Evolutionary conservation across 192 early-diverging fungal species (phyloP), one percentile per base, ranked within the genome.

Genomic region (Entophlyctis helioformis): DNA sequence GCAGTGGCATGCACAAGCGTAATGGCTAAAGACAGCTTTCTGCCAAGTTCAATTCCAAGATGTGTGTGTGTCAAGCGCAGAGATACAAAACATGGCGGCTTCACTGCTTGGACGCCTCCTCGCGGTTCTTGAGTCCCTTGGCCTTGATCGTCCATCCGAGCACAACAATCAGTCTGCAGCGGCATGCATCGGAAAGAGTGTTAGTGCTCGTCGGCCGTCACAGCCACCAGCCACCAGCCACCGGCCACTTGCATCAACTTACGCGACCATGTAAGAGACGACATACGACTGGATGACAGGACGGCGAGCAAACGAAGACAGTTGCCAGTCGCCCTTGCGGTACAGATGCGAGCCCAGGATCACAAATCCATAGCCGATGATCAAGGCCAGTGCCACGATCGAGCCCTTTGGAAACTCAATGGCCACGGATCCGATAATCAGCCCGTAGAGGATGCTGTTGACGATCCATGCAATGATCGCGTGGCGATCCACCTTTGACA

Each of bases 331-430:
- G n/a, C 41, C 48, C 22, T 18, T 9, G 24, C 32, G 29, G 18
- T 32, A 48, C 29, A 54, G 31, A 24, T 39, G 48, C 18, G 34
- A 16, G 10, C 52, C 58, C 3, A 60, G 15, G 18, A 50, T 44
- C 5, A 44, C 52, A 1, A 55, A 55, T 11, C 58, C 58, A 19
- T 56, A 60, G 8, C n/a, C 36, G 0, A 45, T 6, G n/a, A 51
- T 47, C n/a, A 56, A 19, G 12, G 46, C 29, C 2, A 51, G 28
- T 4, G 60, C 60, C 7, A 62, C 60, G n/a, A 56, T 27, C 22
- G 49, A 38, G 6, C 60, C 60, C 12, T 37, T 37, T 8, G 50
- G 49, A 43, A 56, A 62, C 39, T 62, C 50, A n/a, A 62, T 53
- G 13, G 60, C 60, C 2, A 62, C 50, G n/a, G 54, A 23, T 2